A percentile compares a stretch with the other conserved stretches of the same genome.
Evolutionary conservation across 306 rosid genomes (phyloP).

Genomic region (Chamaecrista fasciculata): DNA sequence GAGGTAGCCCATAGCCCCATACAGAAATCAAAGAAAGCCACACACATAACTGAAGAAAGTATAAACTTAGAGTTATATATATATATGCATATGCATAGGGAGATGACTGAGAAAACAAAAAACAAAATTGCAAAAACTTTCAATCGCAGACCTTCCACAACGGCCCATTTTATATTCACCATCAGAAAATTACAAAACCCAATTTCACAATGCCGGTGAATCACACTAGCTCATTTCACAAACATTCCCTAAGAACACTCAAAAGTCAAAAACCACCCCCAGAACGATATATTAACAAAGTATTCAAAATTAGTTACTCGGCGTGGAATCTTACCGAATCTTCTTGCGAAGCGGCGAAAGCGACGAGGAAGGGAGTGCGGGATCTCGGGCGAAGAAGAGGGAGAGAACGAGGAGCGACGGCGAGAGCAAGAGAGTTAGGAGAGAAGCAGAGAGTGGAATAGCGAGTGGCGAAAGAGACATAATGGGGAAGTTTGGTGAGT

Average conservation of each 20-base stretch:
- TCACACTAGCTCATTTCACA: neutral
- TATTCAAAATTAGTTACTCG: too few species aligned
- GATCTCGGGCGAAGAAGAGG: conserved; percentile 34
- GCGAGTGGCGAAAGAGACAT: too few species aligned
- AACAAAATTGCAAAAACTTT: neutral
- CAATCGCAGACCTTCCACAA: conserved; percentile 1
- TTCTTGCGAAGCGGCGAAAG: conserved; percentile 53
- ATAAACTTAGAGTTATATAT: neutral
- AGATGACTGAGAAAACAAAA: neutral
- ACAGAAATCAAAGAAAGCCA: neutral
- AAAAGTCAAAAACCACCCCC: too few species aligned
- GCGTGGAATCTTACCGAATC: conserved; percentile 69
- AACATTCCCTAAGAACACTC: too few species aligned
- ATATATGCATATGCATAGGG: neutral
- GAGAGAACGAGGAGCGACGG: conserved; percentile 22
- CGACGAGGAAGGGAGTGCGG: conserved; percentile 36
- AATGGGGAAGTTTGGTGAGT: conserved; percentile 30
- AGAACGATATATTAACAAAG: too few species aligned
- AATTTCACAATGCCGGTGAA: neutral
- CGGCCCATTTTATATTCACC: neutral
- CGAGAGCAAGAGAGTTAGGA: conserved; percentile 18
- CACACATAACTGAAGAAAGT: neutral
- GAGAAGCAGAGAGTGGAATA: conserved; percentile 27
- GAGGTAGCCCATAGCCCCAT: neutral
- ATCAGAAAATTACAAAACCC: neutral